Conservation (phyloP, 768 basidiomycete genomes). For the Pholiota conissans region DNA sequence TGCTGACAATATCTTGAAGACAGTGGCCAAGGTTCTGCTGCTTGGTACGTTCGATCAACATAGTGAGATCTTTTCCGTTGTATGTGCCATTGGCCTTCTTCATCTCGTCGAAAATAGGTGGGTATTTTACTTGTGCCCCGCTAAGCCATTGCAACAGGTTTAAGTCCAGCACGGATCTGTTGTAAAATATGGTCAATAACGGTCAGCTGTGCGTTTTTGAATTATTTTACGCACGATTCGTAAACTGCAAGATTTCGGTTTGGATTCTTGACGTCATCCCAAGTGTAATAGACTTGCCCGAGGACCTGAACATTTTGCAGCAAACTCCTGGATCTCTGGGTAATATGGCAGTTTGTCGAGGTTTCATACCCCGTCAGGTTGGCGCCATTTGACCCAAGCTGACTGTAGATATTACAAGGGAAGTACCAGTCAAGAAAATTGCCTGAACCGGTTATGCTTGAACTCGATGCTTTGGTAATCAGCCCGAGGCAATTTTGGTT, state of each 20-base stretch:
- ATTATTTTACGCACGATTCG: constrained; percentile 68
- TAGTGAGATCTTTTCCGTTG: constrained; percentile 85
- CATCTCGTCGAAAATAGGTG: constrained; percentile 78
- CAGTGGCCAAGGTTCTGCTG: constrained; percentile 74
- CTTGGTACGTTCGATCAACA: constrained; percentile 73
- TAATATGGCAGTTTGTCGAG: constrained; percentile 72
- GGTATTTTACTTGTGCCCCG: constrained; percentile 78
- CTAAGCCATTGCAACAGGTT: constrained; percentile 84
- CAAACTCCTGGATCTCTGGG: constrained; percentile 47
- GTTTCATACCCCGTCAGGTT: constrained; percentile 73
- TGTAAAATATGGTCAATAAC: constrained; percentile 6
- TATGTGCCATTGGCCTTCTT: constrained; percentile 68
- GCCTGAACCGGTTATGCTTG: constrained; percentile 67
- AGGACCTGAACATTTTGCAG: constrained; percentile 52
- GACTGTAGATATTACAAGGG: constrained; percentile 90
- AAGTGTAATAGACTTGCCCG: constrained; percentile 93
- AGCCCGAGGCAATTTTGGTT: constrained; percentile 80
- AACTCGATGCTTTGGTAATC: constrained; percentile 70
- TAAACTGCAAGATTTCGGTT: constrained; percentile 88
- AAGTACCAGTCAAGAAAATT: constrained; percentile 89
- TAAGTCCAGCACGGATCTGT: constrained; percentile 87
- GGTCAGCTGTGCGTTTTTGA: neutral
- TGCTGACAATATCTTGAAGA: constrained; percentile 79
- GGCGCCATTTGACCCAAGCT: constrained; percentile 56
- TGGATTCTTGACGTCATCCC: constrained; percentile 76